Conservation (phyloP, 495 filamentous ascomycete genomes). For the Opeltia flavorubescens region DNA sequence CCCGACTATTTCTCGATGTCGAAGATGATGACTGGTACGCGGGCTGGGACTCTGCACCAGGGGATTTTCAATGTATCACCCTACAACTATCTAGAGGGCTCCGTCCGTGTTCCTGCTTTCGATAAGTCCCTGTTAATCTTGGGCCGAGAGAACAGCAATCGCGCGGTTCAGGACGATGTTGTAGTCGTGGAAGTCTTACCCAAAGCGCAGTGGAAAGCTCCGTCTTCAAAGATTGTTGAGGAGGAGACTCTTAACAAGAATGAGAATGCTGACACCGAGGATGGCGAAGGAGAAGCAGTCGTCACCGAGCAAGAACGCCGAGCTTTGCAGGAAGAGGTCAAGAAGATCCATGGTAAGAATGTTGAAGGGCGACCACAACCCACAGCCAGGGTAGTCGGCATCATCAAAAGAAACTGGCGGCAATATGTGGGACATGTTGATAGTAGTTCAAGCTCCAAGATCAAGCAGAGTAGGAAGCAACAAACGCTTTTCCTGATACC, state of each 20-base stretch:
- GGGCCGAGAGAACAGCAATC: conserved; percentile 93
- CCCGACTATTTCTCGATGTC: conserved; percentile 73
- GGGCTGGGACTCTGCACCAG: conserved; percentile 76
- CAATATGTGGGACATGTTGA: conserved; percentile 96
- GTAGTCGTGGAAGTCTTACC: conserved; percentile 88
- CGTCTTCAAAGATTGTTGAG: conserved; percentile 88
- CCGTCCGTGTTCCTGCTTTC: conserved; percentile 77
- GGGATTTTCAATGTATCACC: conserved; percentile 91
- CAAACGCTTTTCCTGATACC: conserved; percentile 89
- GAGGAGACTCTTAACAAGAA: conserved; percentile 87
- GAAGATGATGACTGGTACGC: conserved; percentile 88
- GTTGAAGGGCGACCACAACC: conserved; percentile 73
- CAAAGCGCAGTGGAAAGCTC: conserved; percentile 89
- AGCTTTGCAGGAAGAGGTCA: conserved; percentile 81
- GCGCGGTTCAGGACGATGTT: conserved; percentile 76
- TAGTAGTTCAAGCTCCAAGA: conserved; percentile 59
- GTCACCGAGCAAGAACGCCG: conserved; percentile 74
- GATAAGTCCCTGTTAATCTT: conserved; percentile 76
- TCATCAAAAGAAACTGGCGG: conserved; percentile 90
- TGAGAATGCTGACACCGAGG: conserved; percentile 77
- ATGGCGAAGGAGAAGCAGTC: conserved; percentile 53
- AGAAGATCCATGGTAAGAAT: conserved; percentile 63
- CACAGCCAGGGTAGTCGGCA: conserved; percentile 82
- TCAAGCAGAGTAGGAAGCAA: conserved; percentile 61
- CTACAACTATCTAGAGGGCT: conserved; percentile 93